phyloP scores from a whole-genome alignment of 208 protist genomes.

The Crithidia sp. region DNA sequence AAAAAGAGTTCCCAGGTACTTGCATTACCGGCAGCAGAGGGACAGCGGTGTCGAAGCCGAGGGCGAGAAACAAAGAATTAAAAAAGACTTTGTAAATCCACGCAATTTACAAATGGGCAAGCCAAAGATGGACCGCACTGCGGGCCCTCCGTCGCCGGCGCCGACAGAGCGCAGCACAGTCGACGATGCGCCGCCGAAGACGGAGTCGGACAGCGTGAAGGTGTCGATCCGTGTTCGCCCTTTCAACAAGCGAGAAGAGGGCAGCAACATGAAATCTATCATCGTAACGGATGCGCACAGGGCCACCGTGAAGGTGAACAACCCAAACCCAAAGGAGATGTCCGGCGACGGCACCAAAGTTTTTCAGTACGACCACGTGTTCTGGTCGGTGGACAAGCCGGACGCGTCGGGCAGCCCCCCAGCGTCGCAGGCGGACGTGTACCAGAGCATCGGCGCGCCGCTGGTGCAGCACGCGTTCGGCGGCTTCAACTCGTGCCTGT shows the following conservation, averaged over 20 bases:
- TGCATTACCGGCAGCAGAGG: too few species aligned
- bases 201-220: conserved; percentile 36
- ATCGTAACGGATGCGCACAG: not conserved
- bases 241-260: conserved; percentile 45
- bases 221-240: conserved; percentile 59
- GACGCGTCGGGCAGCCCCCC: conserved; percentile 38
- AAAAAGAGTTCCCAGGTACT: too few species aligned
- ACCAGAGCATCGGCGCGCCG: conserved; percentile 54
- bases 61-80: too few species aligned
- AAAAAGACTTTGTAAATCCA: too few species aligned
- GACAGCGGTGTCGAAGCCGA: too few species aligned
- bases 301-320: conserved; percentile 13
- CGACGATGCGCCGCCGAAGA: not conserved
- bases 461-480: conserved; percentile 59
- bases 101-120: not conserved
- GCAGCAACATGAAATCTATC: conserved; percentile 1
- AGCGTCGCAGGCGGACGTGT: conserved; percentile 64
- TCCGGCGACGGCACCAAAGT: conserved; percentile 6
- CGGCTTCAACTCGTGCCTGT: conserved; percentile 86
- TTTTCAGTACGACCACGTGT: conserved; percentile 75
- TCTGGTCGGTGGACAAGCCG: conserved; percentile 52
- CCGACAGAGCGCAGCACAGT: not conserved
- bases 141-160: not conserved
- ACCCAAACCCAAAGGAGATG: conserved; percentile 10
- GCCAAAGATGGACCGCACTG: not conserved